Evolutionary conservation across 108 stramenopile genomes (phyloP).

Genomic region (Nitzschia sp.): DNA sequence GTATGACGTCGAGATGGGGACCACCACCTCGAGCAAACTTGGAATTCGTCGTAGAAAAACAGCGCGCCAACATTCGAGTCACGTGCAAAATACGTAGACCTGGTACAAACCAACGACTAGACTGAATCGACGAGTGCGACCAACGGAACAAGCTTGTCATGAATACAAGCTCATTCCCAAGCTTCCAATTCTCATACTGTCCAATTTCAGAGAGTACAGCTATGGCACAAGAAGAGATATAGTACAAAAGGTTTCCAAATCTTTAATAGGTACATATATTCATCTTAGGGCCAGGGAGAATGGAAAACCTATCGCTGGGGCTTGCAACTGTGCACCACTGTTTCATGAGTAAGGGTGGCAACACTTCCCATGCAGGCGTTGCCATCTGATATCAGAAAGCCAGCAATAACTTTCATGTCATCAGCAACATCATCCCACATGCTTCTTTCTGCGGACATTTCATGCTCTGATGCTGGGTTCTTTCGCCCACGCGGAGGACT

Average conservation of each 20-base stretch:
- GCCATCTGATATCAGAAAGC: slow-evolving; percentile 30
- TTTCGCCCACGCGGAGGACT: neutral
- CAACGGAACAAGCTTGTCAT: no score
- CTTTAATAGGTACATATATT: neutral
- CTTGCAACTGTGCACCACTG: slow-evolving; percentile 15
- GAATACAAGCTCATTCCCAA: no score
- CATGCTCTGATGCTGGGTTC: neutral
- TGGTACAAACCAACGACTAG: no score
- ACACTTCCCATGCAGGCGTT: slow-evolving; percentile 27
- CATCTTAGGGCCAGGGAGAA: neutral
- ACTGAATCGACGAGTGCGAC: no score
- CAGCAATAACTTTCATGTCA: slow-evolving; percentile 33
- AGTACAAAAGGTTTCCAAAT: no score
- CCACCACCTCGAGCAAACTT: neutral
- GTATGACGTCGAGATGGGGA: no score
- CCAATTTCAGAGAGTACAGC: no score
- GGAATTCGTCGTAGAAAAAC: neutral
- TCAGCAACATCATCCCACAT: slow-evolving; percentile 23
- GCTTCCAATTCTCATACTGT: no score
- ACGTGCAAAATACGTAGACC: no score
- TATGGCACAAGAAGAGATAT: no score
- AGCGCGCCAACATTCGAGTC: neutral
- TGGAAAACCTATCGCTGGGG: neutral
- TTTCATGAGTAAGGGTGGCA: slow-evolving; percentile 31
- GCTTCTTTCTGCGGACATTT: neutral